A percentile compares a stretch with the other conserved stretches of the same genome.
These are phyloP conservation scores for Penicillium brevicompactum DNA, from an alignment of 2,329 filamentous ascomycete species.

Conservation along the genomic window DNA sequence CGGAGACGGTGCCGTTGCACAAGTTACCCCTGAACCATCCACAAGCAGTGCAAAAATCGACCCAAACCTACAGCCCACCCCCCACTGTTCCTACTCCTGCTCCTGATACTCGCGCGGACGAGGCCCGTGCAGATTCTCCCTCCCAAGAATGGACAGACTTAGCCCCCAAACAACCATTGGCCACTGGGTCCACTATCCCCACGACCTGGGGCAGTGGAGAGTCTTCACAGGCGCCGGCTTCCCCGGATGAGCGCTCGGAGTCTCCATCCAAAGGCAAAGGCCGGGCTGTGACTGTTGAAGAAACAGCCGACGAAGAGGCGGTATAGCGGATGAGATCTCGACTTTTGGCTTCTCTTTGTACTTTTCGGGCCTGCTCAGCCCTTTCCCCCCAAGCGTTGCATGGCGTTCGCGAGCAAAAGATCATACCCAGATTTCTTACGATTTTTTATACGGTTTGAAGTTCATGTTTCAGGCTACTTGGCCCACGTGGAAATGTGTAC, in stretches of 20 bases:
- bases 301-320: constrained; percentile 33
- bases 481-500: constrained; percentile 1
- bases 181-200: constrained; percentile 16
- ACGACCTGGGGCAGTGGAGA: constrained; percentile 14
- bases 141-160: constrained; percentile 37
- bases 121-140: constrained; percentile 24
- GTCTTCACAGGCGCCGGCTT: neutral
- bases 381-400: constrained; percentile 25
- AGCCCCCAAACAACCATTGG: constrained; percentile 15
- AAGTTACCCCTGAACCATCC: neutral
- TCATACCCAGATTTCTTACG: constrained; percentile 26
- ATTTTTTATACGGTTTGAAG: constrained; percentile 9
- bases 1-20: neutral
- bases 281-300: constrained; percentile 39
- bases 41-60: neutral
- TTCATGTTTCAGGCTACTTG: neutral
- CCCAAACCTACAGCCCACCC: constrained; percentile 16
- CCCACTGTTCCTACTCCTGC: constrained; percentile 8
- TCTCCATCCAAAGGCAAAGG: constrained; percentile 37
- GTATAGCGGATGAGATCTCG: constrained; percentile 10
- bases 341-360: constrained; percentile 5
- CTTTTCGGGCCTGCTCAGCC: neutral
- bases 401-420: constrained; percentile 29
- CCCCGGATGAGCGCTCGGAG: constrained; percentile 15
- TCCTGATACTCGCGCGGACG: constrained; percentile 7